These are phyloP conservation scores for Capsella rubella DNA, from an alignment of 441 rosid genomes.

Conservation along the genomic window DNA sequence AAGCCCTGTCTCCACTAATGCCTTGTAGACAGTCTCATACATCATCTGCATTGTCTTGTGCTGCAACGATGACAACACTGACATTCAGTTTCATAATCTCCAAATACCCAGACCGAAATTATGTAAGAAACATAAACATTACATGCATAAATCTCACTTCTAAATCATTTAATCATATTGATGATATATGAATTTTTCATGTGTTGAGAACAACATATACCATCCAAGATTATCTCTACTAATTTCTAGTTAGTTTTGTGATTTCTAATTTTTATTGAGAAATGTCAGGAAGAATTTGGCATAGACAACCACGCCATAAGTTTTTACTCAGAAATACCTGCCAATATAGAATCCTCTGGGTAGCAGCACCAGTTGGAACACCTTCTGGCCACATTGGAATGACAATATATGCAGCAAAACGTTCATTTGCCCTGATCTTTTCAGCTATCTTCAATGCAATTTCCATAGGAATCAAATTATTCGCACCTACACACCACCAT, in stretches of 20 bases:
- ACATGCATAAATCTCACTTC: neutral
- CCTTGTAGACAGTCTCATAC: conserved; percentile 90
- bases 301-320: neutral
- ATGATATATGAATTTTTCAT: neutral
- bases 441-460: conserved; percentile 91
- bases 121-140: conserved; percentile 20
- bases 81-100: conserved; percentile 14
- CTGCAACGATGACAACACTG: conserved; percentile 46
- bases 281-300: neutral
- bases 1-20: conserved; percentile 81
- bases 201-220: neutral
- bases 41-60: conserved; percentile 98
- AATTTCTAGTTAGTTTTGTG: conserved; percentile 4
- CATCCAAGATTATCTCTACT: neutral
- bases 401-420: conserved; percentile 95
- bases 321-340: conserved; percentile 59
- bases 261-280: conserved; percentile 14
- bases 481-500: conserved; percentile 68
- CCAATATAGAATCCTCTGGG: conserved; percentile 96
- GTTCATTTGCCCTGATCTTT: conserved; percentile 88
- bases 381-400: conserved; percentile 99
- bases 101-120: neutral
- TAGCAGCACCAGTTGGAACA: conserved; percentile 83
- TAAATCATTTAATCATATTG: conserved; percentile 7
- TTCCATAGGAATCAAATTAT: conserved; percentile 98